Conservation (phyloP, 2,329 filamentous ascomycete genomes). For the Penicillium sp. region DNA sequence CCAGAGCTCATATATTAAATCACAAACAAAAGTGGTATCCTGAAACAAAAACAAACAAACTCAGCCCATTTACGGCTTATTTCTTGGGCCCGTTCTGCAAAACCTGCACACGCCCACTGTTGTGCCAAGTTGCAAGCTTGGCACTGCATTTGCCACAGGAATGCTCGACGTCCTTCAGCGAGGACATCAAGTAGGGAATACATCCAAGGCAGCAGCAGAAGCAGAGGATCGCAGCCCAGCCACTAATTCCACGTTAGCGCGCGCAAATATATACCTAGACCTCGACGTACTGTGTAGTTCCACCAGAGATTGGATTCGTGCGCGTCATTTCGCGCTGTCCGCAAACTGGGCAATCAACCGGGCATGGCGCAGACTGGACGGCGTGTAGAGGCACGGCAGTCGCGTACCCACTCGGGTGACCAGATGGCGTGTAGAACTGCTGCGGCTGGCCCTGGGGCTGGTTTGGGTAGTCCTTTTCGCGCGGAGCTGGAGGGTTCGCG, state of each 20-base stretch:
- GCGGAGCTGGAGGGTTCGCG: background rate
- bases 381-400: slow-evolving; percentile 27
- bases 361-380: slow-evolving; percentile 38
- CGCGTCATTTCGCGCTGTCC: slow-evolving; percentile 40
- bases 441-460: slow-evolving; percentile 14
- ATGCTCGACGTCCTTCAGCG: slow-evolving; percentile 53
- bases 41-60: background rate
- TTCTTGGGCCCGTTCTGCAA: slow-evolving; percentile 25
- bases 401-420: slow-evolving; percentile 27
- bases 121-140: slow-evolving; percentile 52
- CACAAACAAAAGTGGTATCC: slow-evolving; percentile 16
- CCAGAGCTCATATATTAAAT: background rate
- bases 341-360: slow-evolving; percentile 53
- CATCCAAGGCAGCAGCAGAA: slow-evolving; percentile 48
- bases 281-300: slow-evolving; percentile 33
- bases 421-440: slow-evolving; percentile 18
- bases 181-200: slow-evolving; percentile 52
- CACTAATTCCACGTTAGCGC: slow-evolving; percentile 32
- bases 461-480: slow-evolving; percentile 18
- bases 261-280: background rate
- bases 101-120: slow-evolving; percentile 50
- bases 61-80: background rate
- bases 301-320: slow-evolving; percentile 22
- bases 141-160: slow-evolving; percentile 50
- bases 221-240: slow-evolving; percentile 50